phyloP scores from a whole-genome alignment of 768 basidiomycete species.

The Amanita polypyramis region DNA sequence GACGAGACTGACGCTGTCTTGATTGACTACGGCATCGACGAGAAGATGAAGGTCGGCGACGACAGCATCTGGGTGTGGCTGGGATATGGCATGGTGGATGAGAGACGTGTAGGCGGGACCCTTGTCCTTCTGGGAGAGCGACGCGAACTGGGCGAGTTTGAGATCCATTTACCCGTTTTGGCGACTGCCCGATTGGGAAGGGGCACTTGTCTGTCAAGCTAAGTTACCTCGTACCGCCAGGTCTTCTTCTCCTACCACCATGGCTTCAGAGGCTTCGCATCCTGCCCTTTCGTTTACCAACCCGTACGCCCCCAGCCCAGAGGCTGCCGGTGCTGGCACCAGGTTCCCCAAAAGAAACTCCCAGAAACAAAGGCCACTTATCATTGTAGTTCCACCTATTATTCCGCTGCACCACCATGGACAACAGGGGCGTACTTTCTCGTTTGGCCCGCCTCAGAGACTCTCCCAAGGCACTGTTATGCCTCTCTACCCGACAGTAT shows the following conservation, averaged over 20 bases:
- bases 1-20: constrained; percentile 74
- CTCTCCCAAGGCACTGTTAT: constrained; percentile 61
- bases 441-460: constrained; percentile 47
- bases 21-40: constrained; percentile 74
- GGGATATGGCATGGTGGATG: constrained; percentile 54
- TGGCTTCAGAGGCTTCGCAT: constrained; percentile 32
- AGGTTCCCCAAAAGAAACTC: constrained; percentile 26
- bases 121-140: constrained; percentile 78
- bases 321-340: too few relatives aligned
- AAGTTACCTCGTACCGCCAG: constrained; percentile 35
- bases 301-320: constrained; percentile 1
- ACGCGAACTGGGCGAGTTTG: constrained; percentile 50
- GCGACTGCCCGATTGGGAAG: constrained; percentile 1
- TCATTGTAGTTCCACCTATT: constrained; percentile 58
- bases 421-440: constrained; percentile 45
- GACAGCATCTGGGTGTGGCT: constrained; percentile 32
- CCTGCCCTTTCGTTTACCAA: constrained; percentile 13
- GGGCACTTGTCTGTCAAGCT: constrained; percentile 26
- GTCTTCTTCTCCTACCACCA: constrained; percentile 29
- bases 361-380: constrained; percentile 39
- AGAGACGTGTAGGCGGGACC: constrained; percentile 63
- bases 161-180: constrained; percentile 40
- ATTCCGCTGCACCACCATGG: constrained; percentile 50
- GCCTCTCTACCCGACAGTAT: constrained; percentile 66
- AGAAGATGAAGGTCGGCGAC: constrained; percentile 54